Percentiles rank a stretch among this genome's conserved stretches.
These are phyloP conservation scores for Amphicarpaea edgeworthii DNA, from an alignment of 306 rosid genomes.

Conservation along the genomic window DNA sequence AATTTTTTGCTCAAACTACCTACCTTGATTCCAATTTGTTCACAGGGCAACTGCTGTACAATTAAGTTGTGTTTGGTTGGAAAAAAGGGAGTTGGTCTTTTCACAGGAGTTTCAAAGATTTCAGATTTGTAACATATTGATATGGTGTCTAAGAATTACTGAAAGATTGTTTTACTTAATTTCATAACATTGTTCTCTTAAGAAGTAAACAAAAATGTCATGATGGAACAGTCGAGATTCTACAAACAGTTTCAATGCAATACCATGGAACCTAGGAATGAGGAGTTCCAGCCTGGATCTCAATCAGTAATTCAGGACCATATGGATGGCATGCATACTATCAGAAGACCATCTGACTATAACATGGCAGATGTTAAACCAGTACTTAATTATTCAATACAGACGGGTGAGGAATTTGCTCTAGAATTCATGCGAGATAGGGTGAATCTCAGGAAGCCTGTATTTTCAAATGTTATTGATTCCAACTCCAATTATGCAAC, in stretches of 20 bases:
- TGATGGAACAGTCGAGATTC: slow-evolving; percentile 54
- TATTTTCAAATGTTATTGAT: slow-evolving; percentile 57
- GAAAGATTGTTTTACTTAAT: slow-evolving; percentile 20
- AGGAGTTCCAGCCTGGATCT: slow-evolving; percentile 58
- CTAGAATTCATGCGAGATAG: slow-evolving; percentile 85
- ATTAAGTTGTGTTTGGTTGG: not conserved
- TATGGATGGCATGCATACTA: slow-evolving; percentile 52
- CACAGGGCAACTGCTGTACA: slow-evolving; percentile 30
- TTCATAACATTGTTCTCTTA: slow-evolving; percentile 12
- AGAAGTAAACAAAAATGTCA: slow-evolving; percentile 39
- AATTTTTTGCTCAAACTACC: slow-evolving; percentile 17
- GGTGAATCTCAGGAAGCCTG: slow-evolving; percentile 57
- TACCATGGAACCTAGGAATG: slow-evolving; percentile 63
- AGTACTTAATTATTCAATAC: slow-evolving; percentile 75
- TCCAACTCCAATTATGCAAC: slow-evolving; percentile 60
- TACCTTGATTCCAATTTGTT: slow-evolving; percentile 24
- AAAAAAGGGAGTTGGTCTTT: not conserved
- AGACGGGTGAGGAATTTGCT: slow-evolving; percentile 89
- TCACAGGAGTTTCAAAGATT: slow-evolving; percentile 29
- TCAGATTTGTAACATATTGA: slow-evolving; percentile 17
- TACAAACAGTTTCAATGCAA: slow-evolving; percentile 52
- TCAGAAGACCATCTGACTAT: slow-evolving; percentile 64
- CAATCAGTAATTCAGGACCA: slow-evolving; percentile 61
- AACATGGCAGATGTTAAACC: slow-evolving; percentile 58
- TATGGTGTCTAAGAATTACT: slow-evolving; percentile 21